Evolutionary conservation across 257 asterid genomes (phyloP).

Genomic region (Penstemon eatonii): DNA sequence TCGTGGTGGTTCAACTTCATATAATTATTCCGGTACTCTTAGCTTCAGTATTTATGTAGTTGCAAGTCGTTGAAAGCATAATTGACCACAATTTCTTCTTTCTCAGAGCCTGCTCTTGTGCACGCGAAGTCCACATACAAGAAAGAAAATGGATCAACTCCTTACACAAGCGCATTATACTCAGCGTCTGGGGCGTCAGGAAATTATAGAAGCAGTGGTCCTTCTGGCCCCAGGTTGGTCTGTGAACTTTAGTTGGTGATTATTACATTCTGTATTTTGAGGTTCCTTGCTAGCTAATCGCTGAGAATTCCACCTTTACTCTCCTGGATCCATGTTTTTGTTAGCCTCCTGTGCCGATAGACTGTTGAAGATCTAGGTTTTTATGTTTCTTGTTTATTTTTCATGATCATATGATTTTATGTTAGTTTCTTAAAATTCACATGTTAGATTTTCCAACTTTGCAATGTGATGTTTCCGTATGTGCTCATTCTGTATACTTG

Average conservation of each 20-base stretch:
- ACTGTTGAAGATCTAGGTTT: not conserved
- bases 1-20: not conserved
- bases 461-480: not conserved
- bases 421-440: not conserved
- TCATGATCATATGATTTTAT: slow-evolving; percentile 13
- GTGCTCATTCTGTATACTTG: not conserved
- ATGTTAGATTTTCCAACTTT: slow-evolving; percentile 3
- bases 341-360: not conserved
- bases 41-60: slow-evolving; percentile 17
- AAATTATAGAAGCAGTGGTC: slow-evolving; percentile 50
- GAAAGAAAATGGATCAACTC: slow-evolving; percentile 67
- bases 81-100: slow-evolving; percentile 24
- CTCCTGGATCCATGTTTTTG: not conserved
- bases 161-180: slow-evolving; percentile 42
- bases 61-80: slow-evolving; percentile 6
- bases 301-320: not conserved
- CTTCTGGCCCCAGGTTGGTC: slow-evolving; percentile 51
- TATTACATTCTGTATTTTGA: slow-evolving; percentile 8
- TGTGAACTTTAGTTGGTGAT: slow-evolving; percentile 5
- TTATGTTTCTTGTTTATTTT: slow-evolving; percentile 11
- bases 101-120: slow-evolving; percentile 51
- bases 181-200: slow-evolving; percentile 52
- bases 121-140: slow-evolving; percentile 59
- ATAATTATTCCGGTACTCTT: slow-evolving; percentile 50
- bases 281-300: slow-evolving; percentile 12